Evolutionary conservation across 2,329 filamentous ascomycete species (phyloP), one percentile per base, ranked within the genome.

Genomic region (Aspergillus ochraceus): DNA sequence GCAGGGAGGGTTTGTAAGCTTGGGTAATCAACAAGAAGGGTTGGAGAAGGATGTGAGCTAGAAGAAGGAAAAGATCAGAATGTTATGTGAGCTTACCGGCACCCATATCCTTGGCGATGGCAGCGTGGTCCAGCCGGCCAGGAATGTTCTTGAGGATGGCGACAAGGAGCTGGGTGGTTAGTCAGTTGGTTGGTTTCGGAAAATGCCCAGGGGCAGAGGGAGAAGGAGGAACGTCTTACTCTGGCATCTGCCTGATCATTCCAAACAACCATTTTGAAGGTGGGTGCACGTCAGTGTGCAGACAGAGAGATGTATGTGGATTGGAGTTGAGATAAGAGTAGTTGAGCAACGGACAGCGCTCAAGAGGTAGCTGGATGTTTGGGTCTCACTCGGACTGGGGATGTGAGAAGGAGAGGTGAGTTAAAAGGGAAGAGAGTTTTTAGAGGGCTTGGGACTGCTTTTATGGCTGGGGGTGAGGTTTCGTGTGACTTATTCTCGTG

Each of bases 211-310:
- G 39, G 26, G 5, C n/a, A 24, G 26, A 26, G 6, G 11, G 24
- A n/a, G 51, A 9, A 26, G n/a, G 36, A 36, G 19, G 19, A 12
- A 8, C 2, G 49, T 55, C 61, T 58, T 66, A 73, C 72, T 63
- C 64, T 70, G n/a, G 69, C 69, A 29, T 73, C 71, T 0, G 64
- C 55, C n/a, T 69, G 47, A 0, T 65, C 58, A 8, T 67, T 65
- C 72, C 72, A 74, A 0, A 72, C 72, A 6, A 68, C 64, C 71
- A 73, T 74, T 2, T 53, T 68, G 39, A 22, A n/a, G 8, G 9
- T 45, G 49, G 6, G 20, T 5, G 24, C 6, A 45, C 6, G 2
- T 17, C 10, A 10, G 36, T 24, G n/a, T 20, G 22, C 29, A 19
- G 50, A 29, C 8, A 24, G 14, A 14, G 11, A 30, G 4, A 29